phyloP scores from a whole-genome alignment of 1,139 yeast genomes.

The Blastobotrys ciferrii region DNA sequence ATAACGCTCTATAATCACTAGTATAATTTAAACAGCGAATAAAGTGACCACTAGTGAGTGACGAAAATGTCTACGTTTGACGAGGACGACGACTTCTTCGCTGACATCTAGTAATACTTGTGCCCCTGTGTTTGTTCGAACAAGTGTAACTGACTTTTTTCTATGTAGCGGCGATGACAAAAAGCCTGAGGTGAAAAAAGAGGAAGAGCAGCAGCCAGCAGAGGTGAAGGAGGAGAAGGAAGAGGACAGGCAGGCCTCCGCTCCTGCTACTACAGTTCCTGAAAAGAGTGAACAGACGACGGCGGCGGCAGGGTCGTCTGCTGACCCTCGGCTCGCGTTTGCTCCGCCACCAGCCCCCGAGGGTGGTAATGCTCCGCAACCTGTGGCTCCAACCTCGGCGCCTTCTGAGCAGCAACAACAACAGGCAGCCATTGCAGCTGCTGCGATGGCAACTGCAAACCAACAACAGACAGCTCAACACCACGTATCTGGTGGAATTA shows the following conservation, averaged over 20 bases:
- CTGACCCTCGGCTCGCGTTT: constrained; percentile 18
- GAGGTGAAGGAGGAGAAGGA: constrained; percentile 11
- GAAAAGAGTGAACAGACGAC: too few species aligned
- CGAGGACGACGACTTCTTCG: constrained; percentile 83
- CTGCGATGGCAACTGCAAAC: constrained; percentile 15
- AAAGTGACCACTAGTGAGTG: background rate
- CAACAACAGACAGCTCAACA: constrained; percentile 19
- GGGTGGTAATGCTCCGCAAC: constrained; percentile 10
- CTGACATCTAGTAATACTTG: constrained; percentile 59
- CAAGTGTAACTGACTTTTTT: constrained; percentile 9
- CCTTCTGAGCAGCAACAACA: constrained; percentile 30
- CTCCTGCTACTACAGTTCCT: constrained; percentile 20
- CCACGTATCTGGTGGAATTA: constrained; percentile 32
- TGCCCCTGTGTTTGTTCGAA: constrained; percentile 8
- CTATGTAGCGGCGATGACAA: constrained; percentile 37
- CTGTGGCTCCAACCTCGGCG: constrained; percentile 18
- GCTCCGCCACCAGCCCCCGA: constrained; percentile 13
- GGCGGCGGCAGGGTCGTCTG: background rate
- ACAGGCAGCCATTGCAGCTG: constrained; percentile 15
- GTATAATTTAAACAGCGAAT: constrained; percentile 12
- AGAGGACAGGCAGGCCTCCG: constrained; percentile 18
- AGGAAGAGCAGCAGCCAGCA: constrained; percentile 26
- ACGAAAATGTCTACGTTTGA: constrained; percentile 57
- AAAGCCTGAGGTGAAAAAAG: constrained; percentile 19
- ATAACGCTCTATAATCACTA: constrained; percentile 6